These are phyloP conservation scores for Malus hybrid DNA, from an alignment of 331 rosid species.

Conservation along the genomic window DNA sequence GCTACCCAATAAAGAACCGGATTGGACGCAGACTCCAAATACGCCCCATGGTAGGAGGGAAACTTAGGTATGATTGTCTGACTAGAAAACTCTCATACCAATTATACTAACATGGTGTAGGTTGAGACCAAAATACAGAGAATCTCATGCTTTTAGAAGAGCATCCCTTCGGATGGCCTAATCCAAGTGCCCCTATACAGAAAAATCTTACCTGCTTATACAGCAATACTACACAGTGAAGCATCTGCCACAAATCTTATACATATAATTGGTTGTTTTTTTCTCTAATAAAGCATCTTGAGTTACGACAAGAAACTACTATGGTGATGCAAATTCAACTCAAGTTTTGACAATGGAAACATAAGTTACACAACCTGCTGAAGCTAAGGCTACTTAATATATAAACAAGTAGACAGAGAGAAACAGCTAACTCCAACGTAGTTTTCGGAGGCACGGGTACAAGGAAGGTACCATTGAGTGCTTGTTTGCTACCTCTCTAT, in stretches of 20 bases:
- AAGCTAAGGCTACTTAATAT: conserved; percentile 9
- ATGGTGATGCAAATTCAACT: conserved; percentile 1
- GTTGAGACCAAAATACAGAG: too few relatives aligned
- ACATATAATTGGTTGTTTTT: background rate
- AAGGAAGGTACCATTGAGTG: conserved; percentile 18
- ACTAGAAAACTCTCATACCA: too few relatives aligned
- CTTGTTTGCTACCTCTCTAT: conserved; percentile 22
- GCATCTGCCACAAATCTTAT: background rate
- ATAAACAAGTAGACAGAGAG: conserved; percentile 28
- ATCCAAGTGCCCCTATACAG: too few relatives aligned
- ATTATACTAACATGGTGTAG: too few relatives aligned
- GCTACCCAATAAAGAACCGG: background rate
- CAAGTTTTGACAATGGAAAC: background rate
- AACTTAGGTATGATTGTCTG: too few relatives aligned
- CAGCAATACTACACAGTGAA: background rate
- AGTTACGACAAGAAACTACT: conserved; percentile 4
- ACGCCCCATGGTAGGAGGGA: too few relatives aligned
- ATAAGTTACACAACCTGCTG: conserved; percentile 24
- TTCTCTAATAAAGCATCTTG: background rate
- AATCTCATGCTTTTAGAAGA: too few relatives aligned
- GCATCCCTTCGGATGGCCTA: too few relatives aligned
- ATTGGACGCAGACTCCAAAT: too few relatives aligned
- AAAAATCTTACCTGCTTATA: background rate
- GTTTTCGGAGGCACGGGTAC: conserved; percentile 21
- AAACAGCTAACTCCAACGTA: conserved; percentile 17